Evolutionary conservation across 202 grass and related monocot species (phyloP), one percentile per base, ranked within the genome.

Genomic region (Bolboschoenoplectus hybrid): DNA sequence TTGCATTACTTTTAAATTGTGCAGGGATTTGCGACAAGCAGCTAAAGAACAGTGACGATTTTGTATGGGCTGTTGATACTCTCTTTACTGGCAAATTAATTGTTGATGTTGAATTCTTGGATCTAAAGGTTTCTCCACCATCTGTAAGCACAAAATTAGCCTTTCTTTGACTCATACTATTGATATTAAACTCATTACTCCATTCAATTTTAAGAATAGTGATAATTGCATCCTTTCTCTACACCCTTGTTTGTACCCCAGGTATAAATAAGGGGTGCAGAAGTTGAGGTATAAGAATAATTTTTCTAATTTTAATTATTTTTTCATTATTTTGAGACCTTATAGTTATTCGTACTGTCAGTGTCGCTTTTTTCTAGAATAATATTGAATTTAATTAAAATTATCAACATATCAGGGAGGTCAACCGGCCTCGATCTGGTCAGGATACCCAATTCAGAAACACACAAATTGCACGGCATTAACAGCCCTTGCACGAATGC

Each of bases 71-170:
- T 39, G 85, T 99, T 78, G 97, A 96, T 82, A 89, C 90, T 46
- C 85, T 83, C 6, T 81, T 96, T 66, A 90, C 90, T 57, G 97
- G 93, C 65, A 96, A 91, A 90, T 96, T 96, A 75, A 87, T 99
- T 61, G 91, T 99, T 81, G 97, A 99, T 85, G 90, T 99, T 47
- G 90, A 99, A 74, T 99, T 99, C 86, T 89, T 96, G 40, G 97
- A 99, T 88, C 86, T 99, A 52, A 99, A 99, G 84, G 65, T 92
- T 85, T 38, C 88, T 62, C 63, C 91, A 74, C 72, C 92, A 84
- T 88, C 93, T 83, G 97, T 99, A 96, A 97, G 93, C 76, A 84
- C 72, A 68, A 76, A 77, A 81, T 77, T 78, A 17, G 13, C 2
- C 26, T 63, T 14, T 85, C 38, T 63, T 86, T 34, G 68, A 72